phyloP scores from a whole-genome alignment of 306 rosid genomes.

The Dalbergia oliveri region DNA sequence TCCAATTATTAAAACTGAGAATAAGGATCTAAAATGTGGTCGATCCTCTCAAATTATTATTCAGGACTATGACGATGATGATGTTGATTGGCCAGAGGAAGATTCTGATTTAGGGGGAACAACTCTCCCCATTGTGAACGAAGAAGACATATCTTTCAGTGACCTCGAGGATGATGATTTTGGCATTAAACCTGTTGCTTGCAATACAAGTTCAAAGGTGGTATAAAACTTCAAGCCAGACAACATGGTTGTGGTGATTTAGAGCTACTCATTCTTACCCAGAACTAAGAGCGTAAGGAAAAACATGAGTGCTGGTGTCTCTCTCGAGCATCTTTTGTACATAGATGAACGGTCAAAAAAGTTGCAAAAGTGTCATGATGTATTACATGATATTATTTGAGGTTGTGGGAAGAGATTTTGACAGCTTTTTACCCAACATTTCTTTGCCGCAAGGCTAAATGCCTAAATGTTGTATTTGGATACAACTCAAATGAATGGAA shows the following conservation, averaged over 20 bases:
- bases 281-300: conserved; percentile 27
- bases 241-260: conserved; percentile 38
- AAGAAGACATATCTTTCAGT: conserved; percentile 95
- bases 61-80: conserved; percentile 64
- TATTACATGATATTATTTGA: conserved; percentile 43
- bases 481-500: conserved; percentile 39
- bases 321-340: conserved; percentile 51
- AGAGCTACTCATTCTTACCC: conserved; percentile 45
- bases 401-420: conserved; percentile 46
- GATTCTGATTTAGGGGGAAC: conserved; percentile 70
- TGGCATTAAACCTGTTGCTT: conserved; percentile 55
- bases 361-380: conserved; percentile 34
- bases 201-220: conserved; percentile 54
- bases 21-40: conserved; percentile 54
- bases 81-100: conserved; percentile 91
- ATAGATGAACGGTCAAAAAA: conserved; percentile 51
- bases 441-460: conserved; percentile 37
- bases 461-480: conserved; percentile 3
- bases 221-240: conserved; percentile 41
- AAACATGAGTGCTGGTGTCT: conserved; percentile 37
- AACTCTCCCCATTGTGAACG: conserved; percentile 55
- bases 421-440: conserved; percentile 18
- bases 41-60: conserved; percentile 58
- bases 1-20: conserved; percentile 55
- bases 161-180: conserved; percentile 90